Percentiles rank a stretch among this genome's conserved stretches.
Evolutionary conservation across 2,329 filamentous ascomycete species (phyloP).

Genomic region (Fusarium albosuccineum): DNA sequence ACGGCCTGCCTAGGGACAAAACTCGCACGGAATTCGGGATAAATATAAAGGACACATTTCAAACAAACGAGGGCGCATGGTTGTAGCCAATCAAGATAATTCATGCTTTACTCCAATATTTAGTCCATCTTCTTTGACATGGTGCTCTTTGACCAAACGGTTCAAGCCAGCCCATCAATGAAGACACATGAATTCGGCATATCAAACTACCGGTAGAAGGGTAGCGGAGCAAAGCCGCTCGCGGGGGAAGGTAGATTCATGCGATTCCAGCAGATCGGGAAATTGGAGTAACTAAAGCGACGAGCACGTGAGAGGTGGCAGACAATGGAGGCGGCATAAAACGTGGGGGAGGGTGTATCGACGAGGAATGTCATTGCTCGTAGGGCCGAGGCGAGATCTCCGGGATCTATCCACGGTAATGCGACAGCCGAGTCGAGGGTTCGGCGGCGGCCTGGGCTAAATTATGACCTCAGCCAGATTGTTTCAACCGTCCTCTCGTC

Average conservation of each 20-base stretch:
- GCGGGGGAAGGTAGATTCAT: neutral
- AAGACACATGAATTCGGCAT: slow-evolving; percentile 25
- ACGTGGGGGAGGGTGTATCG: slow-evolving; percentile 19
- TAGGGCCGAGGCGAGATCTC: slow-evolving; percentile 27
- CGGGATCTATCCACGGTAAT: slow-evolving; percentile 32
- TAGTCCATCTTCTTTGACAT: neutral
- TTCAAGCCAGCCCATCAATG: slow-evolving; percentile 7
- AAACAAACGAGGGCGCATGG: too few relatives aligned
- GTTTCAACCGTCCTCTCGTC: neutral
- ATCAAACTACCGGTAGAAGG: slow-evolving; percentile 12
- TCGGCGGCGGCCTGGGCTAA: too few relatives aligned
- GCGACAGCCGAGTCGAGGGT: neutral
- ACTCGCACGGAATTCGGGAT: neutral
- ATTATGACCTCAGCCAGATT: too few relatives aligned
- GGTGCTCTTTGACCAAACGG: neutral
- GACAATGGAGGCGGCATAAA: slow-evolving; percentile 11
- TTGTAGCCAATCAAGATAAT: too few relatives aligned
- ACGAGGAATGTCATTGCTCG: slow-evolving; percentile 19
- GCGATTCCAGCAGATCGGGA: slow-evolving; percentile 1
- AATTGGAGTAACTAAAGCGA: slow-evolving; percentile 17
- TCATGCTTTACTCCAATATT: neutral
- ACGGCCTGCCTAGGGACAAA: neutral
- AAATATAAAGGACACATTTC: neutral
- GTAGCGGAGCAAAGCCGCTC: slow-evolving; percentile 10
- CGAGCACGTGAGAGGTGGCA: slow-evolving; percentile 7